Evolutionary conservation across 345 rosid genomes (phyloP).

Genomic region (Brassica cretica): DNA sequence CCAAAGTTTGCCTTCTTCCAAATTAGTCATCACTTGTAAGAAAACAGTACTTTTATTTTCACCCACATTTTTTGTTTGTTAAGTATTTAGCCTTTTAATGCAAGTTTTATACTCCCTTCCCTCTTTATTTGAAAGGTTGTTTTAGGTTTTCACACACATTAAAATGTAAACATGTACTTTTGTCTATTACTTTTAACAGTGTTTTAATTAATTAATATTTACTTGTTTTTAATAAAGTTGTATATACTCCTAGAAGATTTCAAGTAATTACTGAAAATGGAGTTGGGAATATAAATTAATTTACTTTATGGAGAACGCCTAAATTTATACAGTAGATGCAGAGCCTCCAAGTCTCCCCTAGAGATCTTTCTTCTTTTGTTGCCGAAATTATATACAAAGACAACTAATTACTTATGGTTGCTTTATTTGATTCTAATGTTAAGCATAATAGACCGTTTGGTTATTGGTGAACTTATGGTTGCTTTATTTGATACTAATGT

Average conservation of each 20-base stretch:
- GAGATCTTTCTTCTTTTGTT: background rate
- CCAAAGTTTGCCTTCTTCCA: conserved; percentile 24
- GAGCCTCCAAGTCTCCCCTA: background rate
- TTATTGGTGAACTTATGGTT: no score
- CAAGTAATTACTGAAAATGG: background rate
- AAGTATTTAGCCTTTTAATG: background rate
- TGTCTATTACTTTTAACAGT: background rate
- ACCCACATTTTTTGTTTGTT: background rate
- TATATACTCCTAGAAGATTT: background rate
- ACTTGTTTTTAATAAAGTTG: background rate
- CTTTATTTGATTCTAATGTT: background rate
- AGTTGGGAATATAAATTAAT: background rate
- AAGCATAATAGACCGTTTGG: background rate
- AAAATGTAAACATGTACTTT: background rate
- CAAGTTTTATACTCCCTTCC: background rate
- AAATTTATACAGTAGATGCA: background rate
- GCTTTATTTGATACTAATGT: background rate
- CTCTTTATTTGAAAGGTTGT: background rate
- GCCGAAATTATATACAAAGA: background rate
- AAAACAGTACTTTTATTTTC: background rate
- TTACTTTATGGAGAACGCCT: background rate
- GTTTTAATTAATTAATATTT: background rate
- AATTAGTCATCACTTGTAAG: conserved; percentile 9
- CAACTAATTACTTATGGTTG: background rate
- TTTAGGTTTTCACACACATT: background rate